phyloP scores from a whole-genome alignment of 352 stramenopile genomes.

The Plasmopara viticola region DNA sequence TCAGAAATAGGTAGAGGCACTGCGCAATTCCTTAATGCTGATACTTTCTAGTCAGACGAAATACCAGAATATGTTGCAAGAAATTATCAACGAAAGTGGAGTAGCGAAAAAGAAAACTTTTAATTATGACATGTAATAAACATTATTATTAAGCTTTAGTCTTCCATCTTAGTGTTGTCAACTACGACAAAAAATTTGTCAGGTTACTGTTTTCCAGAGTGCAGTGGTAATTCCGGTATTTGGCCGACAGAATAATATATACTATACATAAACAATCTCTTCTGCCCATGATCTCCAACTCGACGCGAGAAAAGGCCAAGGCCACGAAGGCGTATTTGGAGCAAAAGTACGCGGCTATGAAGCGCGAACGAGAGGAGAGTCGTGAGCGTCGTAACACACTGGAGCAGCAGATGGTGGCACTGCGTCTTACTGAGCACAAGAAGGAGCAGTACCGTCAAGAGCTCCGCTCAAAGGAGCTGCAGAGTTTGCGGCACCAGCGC shows the following conservation, averaged over 20 bases:
- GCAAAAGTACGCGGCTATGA: slow-evolving; percentile 87
- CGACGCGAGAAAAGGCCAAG: slow-evolving; percentile 82
- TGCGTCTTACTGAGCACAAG: slow-evolving; percentile 70
- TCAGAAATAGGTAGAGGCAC: too few species aligned
- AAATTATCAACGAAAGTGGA: too few species aligned
- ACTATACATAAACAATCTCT: not conserved
- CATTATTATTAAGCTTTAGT: too few species aligned
- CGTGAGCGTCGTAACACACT: slow-evolving; percentile 66
- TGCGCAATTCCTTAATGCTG: too few species aligned
- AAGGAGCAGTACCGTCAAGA: slow-evolving; percentile 80
- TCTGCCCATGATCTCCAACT: slow-evolving; percentile 63
- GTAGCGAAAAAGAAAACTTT: too few species aligned
- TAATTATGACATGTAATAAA: too few species aligned
- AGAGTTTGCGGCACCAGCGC: slow-evolving; percentile 74
- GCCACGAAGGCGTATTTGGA: slow-evolving; percentile 85
- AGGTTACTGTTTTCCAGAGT: too few species aligned
- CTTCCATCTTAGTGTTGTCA: too few species aligned
- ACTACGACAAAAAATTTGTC: too few species aligned
- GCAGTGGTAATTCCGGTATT: too few species aligned
- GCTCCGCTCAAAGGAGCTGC: slow-evolving; percentile 63
- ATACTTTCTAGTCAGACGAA: too few species aligned
- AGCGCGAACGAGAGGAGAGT: slow-evolving; percentile 81
- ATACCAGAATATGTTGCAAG: too few species aligned
- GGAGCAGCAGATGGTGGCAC: slow-evolving; percentile 77
- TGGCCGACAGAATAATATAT: not conserved